Base-by-base conservation (phyloP, 345 rosid genomes). In the Camelina sativa region DNA sequence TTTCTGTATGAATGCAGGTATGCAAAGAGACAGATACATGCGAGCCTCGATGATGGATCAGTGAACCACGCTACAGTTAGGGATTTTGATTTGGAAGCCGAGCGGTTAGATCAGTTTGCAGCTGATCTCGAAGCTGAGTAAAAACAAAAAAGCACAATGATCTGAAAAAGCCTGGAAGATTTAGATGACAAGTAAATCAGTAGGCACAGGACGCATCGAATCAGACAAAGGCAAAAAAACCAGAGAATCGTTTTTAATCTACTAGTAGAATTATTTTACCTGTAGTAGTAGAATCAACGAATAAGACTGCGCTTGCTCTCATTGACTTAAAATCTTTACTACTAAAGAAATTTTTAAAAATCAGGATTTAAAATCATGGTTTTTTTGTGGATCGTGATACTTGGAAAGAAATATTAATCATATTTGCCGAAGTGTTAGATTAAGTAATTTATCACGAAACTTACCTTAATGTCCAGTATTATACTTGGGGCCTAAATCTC, bases 51-150 rank as follows among this genome's bases (percentile, higher is more conserved):
- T 41, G 96, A 92, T 51, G 98, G 98, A 34, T 62, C 54, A 46
- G 85, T 96, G 62, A 92, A 96, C 83, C 98, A 96, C 69, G 85
- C 98, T 38, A 23, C 52, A 23, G 73, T 91, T 15, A 82, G 97
- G 22, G 96, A 96, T 84, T 68, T 72, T 28, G 90, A 85, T 0
- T 89, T 68, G 48, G 99, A 92, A 72, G 85, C 88, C 1, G 76
- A 66, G 10, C 81, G 96, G 60, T 66, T 96, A 69, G 95, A 92
- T 59, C 88, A 88, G 78, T 96, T 91, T 81, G 93, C 96, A 43
- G 91, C 96, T 54, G 99, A 92, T 72, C 96, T 96, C 11, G 98
- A 96, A 83, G 90, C 89, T 7, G 93, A 89, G 7, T 87, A 81
- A 86, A 50, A 37, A 20, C 15, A 54, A 53, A 54, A 53, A 41